Conservation (phyloP, 2,329 filamentous ascomycete genomes). For the Cladosporium velox region DNA sequence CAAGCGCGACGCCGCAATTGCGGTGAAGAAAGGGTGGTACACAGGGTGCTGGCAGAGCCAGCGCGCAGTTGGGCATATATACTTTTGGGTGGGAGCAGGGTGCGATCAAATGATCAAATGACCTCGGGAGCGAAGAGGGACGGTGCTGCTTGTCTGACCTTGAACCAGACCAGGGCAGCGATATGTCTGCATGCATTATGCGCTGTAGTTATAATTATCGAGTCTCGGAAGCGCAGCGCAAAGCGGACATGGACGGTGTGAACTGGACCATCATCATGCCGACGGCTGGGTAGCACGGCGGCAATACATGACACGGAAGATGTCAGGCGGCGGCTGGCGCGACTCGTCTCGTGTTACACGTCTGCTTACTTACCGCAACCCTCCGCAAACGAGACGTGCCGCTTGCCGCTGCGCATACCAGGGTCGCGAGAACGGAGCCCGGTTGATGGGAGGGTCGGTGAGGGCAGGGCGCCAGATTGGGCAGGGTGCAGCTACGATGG, state of each 20-base stretch:
- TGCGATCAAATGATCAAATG: conserved; percentile 8
- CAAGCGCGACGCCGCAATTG: conserved; percentile 11
- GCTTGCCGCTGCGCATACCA: conserved; percentile 8
- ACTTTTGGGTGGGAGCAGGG: background rate
- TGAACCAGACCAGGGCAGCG: conserved; percentile 2
- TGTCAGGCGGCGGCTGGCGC: conserved; percentile 13
- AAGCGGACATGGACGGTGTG: background rate
- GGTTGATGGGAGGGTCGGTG: conserved; percentile 12
- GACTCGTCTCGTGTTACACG: conserved; percentile 12
- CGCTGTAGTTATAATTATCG: background rate
- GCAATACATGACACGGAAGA: conserved; percentile 7
- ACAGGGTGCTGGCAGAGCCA: conserved; percentile 16
- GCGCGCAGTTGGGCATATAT: conserved; percentile 17
- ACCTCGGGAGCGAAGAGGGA: background rate
- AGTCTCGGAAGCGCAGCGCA: conserved; percentile 1
- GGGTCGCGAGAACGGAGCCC: conserved; percentile 11
- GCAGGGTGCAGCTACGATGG: conserved; percentile 15
- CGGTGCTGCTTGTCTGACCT: conserved; percentile 4
- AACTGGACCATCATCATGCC: background rate
- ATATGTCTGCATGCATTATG: conserved; percentile 13
- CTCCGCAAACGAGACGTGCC: conserved; percentile 10
- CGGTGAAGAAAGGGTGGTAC: conserved; percentile 15
- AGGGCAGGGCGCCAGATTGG: background rate
- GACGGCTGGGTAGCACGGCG: background rate
- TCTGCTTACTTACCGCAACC: background rate